phyloP scores from a whole-genome alignment of 176 grass and related monocot genomes.

The Stipa capillata region DNA sequence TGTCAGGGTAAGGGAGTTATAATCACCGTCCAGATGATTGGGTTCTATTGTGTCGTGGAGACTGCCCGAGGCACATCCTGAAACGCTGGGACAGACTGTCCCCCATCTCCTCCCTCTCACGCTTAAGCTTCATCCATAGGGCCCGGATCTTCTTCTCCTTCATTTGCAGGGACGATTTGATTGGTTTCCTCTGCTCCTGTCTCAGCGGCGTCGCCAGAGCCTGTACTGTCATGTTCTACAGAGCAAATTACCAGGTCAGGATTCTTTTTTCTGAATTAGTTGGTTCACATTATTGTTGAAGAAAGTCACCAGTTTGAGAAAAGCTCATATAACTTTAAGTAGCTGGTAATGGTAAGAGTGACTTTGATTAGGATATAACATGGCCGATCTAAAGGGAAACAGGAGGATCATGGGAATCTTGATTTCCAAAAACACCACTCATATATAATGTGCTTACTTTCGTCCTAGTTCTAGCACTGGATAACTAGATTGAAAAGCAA shows the following conservation, averaged over 20 bases:
- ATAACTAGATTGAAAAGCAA: background rate
- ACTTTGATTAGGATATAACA: background rate
- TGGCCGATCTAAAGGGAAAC: background rate
- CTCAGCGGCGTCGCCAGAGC: constrained; percentile 72
- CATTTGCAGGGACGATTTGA: constrained; percentile 30
- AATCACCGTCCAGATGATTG: constrained; percentile 35
- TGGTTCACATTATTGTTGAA: background rate
- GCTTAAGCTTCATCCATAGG: constrained; percentile 48
- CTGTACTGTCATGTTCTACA: constrained; percentile 53
- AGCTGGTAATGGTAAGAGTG: background rate
- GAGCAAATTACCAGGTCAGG: constrained; percentile 10
- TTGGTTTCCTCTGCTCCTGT: constrained; percentile 28
- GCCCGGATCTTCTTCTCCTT: constrained; percentile 58
- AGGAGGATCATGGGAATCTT: background rate
- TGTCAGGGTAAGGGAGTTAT: constrained; percentile 24
- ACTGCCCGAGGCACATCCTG: constrained; percentile 60
- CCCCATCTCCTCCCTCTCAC: constrained; percentile 30
- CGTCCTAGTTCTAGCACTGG: background rate
- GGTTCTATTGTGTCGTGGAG: constrained; percentile 38
- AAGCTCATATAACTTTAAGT: too few relatives aligned
- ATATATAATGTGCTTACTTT: background rate
- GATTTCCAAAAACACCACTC: background rate
- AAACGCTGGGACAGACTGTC: constrained; percentile 52
- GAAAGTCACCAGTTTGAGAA: too few relatives aligned
- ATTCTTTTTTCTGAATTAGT: background rate